Base-by-base conservation (phyloP, 2,329 filamentous ascomycete species). In the Pestalotiopsis sp. region DNA sequence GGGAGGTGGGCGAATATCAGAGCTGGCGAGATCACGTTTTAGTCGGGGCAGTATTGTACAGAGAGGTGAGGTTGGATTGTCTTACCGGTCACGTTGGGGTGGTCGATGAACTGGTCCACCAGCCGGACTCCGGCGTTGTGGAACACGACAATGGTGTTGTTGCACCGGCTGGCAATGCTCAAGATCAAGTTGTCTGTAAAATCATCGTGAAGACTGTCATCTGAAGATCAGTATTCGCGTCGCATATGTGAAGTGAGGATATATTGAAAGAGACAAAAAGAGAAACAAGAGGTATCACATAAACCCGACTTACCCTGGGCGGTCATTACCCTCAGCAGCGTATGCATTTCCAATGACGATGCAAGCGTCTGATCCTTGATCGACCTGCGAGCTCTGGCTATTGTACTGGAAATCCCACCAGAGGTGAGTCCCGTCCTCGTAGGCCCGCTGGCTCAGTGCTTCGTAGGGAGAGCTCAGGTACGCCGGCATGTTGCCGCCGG, bases 91-190 rank as follows among this genome's bases (percentile, higher is more conserved):
- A 95, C 87, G 76, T 94, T 94, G 6, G 88, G 87, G 75, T 92
- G 85, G 45, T 89, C 81, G 72, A 89, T 84, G 80, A 88, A 90
- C 12, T 82, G 81, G 75, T 89, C 86, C 36, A 91, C 81, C 3
- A 89, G 78, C 65, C 91, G 82, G 1, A 89, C 85, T 0, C 89
- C 90, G 3, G 87, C 85, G 61, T 86, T 88, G 80, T 92, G 89
- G 63, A 91, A 85, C 5, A 91, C 87, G 1, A 91, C 88, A 31
- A 91, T 84, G 3, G 87, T 89, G 80, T 91, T 91, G 79, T 31
- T 81, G 75, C 86, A 89, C 58, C 81, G 79, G 2, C 76, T 75
- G 0, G 87, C 86, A 0, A 89, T 83, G 57, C 84, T 85, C 1
- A 73, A 75, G 17, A 89, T 81, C 0, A 89, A 77, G 0, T 74